A percentile compares a stretch with the other conserved stretches of the same genome.
Evolutionary conservation across 1,284 basidiomycete genomes (phyloP).

Genomic region (Ustilago loliicola): DNA sequence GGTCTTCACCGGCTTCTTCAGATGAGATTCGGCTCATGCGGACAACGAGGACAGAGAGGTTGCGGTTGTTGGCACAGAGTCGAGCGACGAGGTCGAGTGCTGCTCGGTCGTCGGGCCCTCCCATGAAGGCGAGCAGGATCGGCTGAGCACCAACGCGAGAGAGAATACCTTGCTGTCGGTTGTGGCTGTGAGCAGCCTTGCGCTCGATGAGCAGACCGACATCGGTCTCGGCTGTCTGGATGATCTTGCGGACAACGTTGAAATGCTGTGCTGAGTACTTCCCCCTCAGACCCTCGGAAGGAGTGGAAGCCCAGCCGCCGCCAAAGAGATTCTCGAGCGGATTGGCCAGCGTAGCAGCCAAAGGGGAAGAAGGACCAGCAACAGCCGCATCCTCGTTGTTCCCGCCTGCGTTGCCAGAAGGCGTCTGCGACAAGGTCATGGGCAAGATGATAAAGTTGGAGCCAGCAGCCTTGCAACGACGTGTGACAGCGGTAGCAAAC

Average conservation of each 20-base stretch:
- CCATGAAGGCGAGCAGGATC: slow-evolving; percentile 88
- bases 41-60: slow-evolving; percentile 49
- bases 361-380: slow-evolving; percentile 34
- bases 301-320: slow-evolving; percentile 36
- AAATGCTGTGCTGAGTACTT: slow-evolving; percentile 71
- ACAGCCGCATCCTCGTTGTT: slow-evolving; percentile 14
- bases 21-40: slow-evolving; percentile 48
- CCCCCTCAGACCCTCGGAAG: slow-evolving; percentile 26
- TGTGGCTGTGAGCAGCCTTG: slow-evolving; percentile 71
- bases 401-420: slow-evolving; percentile 3
- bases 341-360: slow-evolving; percentile 47
- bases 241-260: slow-evolving; percentile 83
- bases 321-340: slow-evolving; percentile 62
- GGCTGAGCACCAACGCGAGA: slow-evolving; percentile 71
- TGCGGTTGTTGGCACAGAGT: slow-evolving; percentile 54
- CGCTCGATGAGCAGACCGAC: slow-evolving; percentile 86
- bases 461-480: slow-evolving; percentile 76
- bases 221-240: slow-evolving; percentile 74
- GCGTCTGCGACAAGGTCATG: slow-evolving; percentile 74
- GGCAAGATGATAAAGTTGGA: slow-evolving; percentile 85
- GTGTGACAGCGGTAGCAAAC: slow-evolving; percentile 78
- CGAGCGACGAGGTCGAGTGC: slow-evolving; percentile 74
- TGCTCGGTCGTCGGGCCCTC: slow-evolving; percentile 89
- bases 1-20: slow-evolving; percentile 48
- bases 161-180: slow-evolving; percentile 13